Evolutionary conservation across 176 grass and related monocot species (phyloP).

Genomic region (Ensete glaucum): DNA sequence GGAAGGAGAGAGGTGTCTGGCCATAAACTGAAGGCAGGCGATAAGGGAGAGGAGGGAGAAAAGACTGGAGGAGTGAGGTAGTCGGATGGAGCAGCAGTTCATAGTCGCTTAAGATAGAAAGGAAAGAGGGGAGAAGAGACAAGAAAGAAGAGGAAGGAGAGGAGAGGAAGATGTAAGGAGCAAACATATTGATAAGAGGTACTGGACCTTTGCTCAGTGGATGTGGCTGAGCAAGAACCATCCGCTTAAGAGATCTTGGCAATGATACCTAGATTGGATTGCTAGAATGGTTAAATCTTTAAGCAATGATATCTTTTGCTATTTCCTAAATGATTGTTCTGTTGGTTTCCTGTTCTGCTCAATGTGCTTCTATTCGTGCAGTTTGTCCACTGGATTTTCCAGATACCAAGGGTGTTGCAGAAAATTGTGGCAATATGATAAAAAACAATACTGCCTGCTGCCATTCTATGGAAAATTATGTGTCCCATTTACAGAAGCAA

Average conservation of each 20-base stretch:
- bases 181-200: too few species aligned
- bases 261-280: background rate
- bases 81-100: too few species aligned
- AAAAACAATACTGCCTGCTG: slow-evolving; percentile 63
- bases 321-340: background rate
- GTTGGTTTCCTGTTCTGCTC: slow-evolving; percentile 13
- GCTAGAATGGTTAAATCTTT: background rate
- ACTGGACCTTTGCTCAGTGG: too few species aligned
- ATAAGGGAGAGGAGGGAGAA: too few species aligned
- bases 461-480: slow-evolving; percentile 61
- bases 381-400: slow-evolving; percentile 85
- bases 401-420: slow-evolving; percentile 68
- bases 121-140: too few species aligned
- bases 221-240: too few species aligned
- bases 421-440: slow-evolving; percentile 48
- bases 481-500: slow-evolving; percentile 94
- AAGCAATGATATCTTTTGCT: background rate
- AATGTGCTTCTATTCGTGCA: slow-evolving; percentile 28
- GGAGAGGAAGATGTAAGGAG: too few species aligned
- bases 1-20: too few species aligned
- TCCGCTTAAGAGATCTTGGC: background rate
- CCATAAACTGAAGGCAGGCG: too few species aligned
- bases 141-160: too few species aligned
- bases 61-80: too few species aligned
- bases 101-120: too few species aligned